Conservation (phyloP, 108 stramenopile species). For the Cyclotella cryptica region DNA sequence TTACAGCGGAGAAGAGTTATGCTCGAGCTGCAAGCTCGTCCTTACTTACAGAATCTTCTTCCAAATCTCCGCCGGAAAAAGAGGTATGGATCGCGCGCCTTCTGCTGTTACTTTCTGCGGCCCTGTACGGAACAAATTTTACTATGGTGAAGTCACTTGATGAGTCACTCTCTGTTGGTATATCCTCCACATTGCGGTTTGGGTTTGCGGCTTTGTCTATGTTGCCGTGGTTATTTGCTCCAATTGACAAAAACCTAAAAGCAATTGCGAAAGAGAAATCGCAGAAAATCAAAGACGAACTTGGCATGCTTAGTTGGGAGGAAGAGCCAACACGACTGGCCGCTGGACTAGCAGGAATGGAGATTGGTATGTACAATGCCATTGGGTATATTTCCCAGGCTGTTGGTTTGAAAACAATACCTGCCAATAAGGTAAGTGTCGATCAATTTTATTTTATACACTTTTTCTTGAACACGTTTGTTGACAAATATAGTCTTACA, state of each 20-base stretch:
- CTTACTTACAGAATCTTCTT: neutral
- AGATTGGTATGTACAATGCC: constrained; percentile 85
- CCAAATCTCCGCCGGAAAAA: neutral
- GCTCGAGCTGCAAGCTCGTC: too few relatives aligned
- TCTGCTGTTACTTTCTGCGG: constrained; percentile 66
- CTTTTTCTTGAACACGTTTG: neutral
- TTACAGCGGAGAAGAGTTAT: too few relatives aligned
- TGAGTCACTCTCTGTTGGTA: constrained; percentile 63
- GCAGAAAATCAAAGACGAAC: constrained; percentile 8
- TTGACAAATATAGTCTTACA: neutral
- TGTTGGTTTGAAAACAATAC: constrained; percentile 80
- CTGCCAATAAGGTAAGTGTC: constrained; percentile 72
- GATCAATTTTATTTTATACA: neutral
- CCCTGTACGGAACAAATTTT: constrained; percentile 90
- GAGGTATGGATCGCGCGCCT: constrained; percentile 61
- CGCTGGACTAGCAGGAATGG: constrained; percentile 76
- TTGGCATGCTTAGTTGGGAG: neutral
- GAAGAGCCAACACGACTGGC: constrained; percentile 36
- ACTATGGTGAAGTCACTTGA: constrained; percentile 79
- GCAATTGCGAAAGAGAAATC: constrained; percentile 3
- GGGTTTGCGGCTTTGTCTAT: constrained; percentile 73
- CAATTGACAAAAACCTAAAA: constrained; percentile 28
- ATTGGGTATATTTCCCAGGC: constrained; percentile 93
- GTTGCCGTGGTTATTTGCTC: constrained; percentile 69
- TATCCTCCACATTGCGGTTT: constrained; percentile 75